Conservation (phyloP, 2,329 filamentous ascomycete species). For the Cladobotryum mycophilum region DNA sequence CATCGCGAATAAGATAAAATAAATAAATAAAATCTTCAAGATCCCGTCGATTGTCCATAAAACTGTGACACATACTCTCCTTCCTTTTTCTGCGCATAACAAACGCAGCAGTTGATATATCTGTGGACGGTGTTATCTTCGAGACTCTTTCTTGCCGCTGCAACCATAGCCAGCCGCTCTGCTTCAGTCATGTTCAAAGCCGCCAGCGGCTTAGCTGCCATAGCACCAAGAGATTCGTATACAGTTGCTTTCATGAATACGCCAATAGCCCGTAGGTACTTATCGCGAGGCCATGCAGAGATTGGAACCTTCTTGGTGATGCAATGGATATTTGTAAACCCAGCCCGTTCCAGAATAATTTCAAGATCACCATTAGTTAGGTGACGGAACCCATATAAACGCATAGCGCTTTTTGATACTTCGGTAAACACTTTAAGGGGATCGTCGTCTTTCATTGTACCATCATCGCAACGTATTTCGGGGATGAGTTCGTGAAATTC, state of each 20-base stretch:
- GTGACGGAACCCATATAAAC: conserved; percentile 33
- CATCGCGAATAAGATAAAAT: neutral
- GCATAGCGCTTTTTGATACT: conserved; percentile 24
- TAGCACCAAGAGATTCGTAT: conserved; percentile 35
- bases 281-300: conserved; percentile 38
- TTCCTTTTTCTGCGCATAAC: conserved; percentile 36
- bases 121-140: conserved; percentile 32
- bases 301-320: conserved; percentile 40
- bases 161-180: conserved; percentile 29
- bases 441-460: conserved; percentile 36
- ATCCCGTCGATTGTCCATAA: neutral
- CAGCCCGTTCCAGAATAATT: conserved; percentile 31
- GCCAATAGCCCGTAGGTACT: conserved; percentile 34
- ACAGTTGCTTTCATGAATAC: conserved; percentile 39
- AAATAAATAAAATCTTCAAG: neutral
- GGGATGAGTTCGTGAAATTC: conserved; percentile 43
- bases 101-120: conserved; percentile 37
- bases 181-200: conserved; percentile 30
- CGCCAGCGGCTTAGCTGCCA: conserved; percentile 35
- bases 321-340: conserved; percentile 39
- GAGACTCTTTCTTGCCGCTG: conserved; percentile 27
- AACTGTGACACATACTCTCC: neutral
- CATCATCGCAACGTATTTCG: conserved; percentile 37
- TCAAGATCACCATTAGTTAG: conserved; percentile 30
- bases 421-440: conserved; percentile 30